A percentile compares a stretch with the other conserved stretches of the same genome.
phyloP scores from a whole-genome alignment of 768 basidiomycete genomes.

The Pulveroboletus ravenelii region DNA sequence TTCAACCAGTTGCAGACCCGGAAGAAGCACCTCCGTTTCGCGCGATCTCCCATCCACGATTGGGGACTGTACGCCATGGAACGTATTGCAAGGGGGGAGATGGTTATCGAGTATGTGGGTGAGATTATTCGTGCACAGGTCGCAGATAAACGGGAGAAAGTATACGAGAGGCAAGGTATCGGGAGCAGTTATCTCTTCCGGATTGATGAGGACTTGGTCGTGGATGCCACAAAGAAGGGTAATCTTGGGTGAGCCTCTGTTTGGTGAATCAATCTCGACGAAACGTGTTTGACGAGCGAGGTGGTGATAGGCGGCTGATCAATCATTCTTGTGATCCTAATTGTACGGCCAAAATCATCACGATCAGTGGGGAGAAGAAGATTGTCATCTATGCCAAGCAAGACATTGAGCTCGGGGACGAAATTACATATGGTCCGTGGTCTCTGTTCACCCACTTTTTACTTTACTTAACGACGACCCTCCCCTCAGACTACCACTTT shows the following conservation, averaged over 20 bases:
- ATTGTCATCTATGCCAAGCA: conserved; percentile 99
- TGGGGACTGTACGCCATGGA: conserved; percentile 99
- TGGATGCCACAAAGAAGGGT: conserved; percentile 98
- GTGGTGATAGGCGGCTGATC: conserved; percentile 72
- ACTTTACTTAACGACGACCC: not conserved
- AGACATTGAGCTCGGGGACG: conserved; percentile 93
- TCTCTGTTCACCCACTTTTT: not conserved
- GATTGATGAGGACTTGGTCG: conserved; percentile 96
- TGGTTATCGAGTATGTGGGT: conserved; percentile 99
- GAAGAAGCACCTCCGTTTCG: conserved; percentile 96
- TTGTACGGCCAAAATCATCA: conserved; percentile 87
- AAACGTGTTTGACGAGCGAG: conserved; percentile 11
- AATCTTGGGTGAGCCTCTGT: conserved; percentile 78
- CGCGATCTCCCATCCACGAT: conserved; percentile 93
- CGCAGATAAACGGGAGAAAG: conserved; percentile 95
- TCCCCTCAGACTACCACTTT: conserved; percentile 87
- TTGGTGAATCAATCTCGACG: not conserved
- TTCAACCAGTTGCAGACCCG: conserved; percentile 98
- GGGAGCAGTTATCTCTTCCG: conserved; percentile 97
- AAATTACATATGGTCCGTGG: conserved; percentile 91
- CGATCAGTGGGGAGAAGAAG: conserved; percentile 90
- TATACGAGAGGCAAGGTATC: conserved; percentile 95
- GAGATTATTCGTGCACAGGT: conserved; percentile 94
- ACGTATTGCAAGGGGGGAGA: conserved; percentile 86
- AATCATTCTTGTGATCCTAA: conserved; percentile 98